Conservation (phyloP, 345 rosid species). For the Trapa incisa region DNA sequence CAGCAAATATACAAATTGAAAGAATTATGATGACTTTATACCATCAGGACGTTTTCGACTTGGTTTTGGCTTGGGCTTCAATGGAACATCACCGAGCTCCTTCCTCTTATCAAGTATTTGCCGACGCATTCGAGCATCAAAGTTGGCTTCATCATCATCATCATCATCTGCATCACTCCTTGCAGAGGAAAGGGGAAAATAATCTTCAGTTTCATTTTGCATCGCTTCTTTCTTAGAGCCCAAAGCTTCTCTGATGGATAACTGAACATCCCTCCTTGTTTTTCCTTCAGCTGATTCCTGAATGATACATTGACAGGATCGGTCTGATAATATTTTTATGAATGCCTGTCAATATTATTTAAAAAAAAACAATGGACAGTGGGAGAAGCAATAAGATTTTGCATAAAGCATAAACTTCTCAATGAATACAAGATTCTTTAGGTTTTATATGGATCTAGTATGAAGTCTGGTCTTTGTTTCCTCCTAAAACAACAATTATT, state of each 20-base stretch:
- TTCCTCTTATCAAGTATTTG: constrained; percentile 53
- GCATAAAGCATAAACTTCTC: not conserved
- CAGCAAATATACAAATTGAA: not conserved
- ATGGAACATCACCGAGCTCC: constrained; percentile 42
- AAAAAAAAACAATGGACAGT: not conserved
- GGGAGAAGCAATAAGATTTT: not conserved
- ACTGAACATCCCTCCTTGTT: constrained; percentile 43
- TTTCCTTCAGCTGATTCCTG: constrained; percentile 48
- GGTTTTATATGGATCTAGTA: not conserved
- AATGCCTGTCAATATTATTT: not conserved
- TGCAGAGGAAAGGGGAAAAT: constrained; percentile 17
- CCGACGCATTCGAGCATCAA: constrained; percentile 83
- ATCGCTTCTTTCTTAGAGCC: constrained; percentile 47
- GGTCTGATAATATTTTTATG: not conserved
- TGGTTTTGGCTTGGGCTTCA: constrained; percentile 9
- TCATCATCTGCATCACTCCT: constrained; percentile 27
- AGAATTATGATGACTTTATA: not conserved
- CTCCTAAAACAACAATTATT: not conserved
- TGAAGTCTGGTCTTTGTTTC: not conserved
- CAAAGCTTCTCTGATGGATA: constrained; percentile 71
- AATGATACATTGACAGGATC: constrained; percentile 9
- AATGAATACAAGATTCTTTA: not conserved
- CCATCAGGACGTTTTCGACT: constrained; percentile 11
- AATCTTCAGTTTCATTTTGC: constrained; percentile 31
- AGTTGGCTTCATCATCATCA: constrained; percentile 44